These are phyloP conservation scores for Ustilago sp. DNA, from an alignment of 1,284 basidiomycete genomes.

Conservation along the genomic window DNA sequence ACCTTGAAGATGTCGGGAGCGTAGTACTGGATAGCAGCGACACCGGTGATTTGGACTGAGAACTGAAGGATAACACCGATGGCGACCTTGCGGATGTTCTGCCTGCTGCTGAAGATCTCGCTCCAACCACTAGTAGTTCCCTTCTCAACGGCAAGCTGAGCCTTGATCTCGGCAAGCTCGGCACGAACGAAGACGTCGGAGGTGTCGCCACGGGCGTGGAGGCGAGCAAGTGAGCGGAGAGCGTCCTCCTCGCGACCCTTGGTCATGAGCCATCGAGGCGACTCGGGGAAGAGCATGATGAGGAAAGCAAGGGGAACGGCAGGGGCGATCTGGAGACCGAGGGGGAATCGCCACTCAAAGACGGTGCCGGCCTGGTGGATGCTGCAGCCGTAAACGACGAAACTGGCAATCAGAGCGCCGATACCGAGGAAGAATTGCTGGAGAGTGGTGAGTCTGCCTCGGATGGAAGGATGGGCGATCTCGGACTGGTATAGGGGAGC, in stretches of 20 bases:
- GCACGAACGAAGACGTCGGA: constrained; percentile 72
- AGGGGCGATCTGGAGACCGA: constrained; percentile 71
- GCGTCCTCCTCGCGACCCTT: constrained; percentile 74
- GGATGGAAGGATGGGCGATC: constrained; percentile 77
- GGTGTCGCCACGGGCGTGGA: constrained; percentile 74
- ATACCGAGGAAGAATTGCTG: constrained; percentile 75
- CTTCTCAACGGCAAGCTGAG: constrained; percentile 64
- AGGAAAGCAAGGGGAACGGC: constrained; percentile 75
- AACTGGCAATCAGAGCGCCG: constrained; percentile 71
- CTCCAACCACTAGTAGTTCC: constrained; percentile 68
- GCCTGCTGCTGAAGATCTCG: constrained; percentile 73
- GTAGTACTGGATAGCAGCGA: constrained; percentile 74
- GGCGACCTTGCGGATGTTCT: constrained; percentile 72
- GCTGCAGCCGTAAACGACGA: constrained; percentile 71
- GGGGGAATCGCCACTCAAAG: constrained; percentile 74
- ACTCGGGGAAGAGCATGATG: constrained; percentile 73
- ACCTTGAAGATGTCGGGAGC: constrained; percentile 63
- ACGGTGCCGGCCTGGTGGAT: constrained; percentile 60
- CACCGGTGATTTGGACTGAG: constrained; percentile 73
- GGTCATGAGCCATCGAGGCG: constrained; percentile 75
- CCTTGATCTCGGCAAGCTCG: constrained; percentile 71
- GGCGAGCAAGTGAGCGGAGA: constrained; percentile 71
- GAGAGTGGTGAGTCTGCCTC: constrained; percentile 76
- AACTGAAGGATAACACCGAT: constrained; percentile 71
- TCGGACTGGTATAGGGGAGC: constrained; percentile 76